A percentile compares a stretch with the other conserved stretches of the same genome.
phyloP scores from a whole-genome alignment of 129 eudicot genomes.

The Silybum marianum region DNA sequence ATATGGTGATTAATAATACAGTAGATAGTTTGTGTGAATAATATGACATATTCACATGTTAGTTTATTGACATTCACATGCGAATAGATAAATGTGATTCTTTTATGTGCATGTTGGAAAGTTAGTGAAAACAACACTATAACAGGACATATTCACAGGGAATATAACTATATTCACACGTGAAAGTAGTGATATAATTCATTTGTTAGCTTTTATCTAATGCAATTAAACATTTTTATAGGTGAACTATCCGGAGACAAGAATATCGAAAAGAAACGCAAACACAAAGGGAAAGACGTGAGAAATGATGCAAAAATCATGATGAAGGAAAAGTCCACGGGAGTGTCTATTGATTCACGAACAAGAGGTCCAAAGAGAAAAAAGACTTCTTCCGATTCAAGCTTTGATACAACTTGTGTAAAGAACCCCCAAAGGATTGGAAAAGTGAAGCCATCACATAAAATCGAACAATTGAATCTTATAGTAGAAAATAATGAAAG shows the following conservation, averaged over 20 bases:
- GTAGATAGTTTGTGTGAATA: not conserved
- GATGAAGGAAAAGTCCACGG: not conserved
- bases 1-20: not conserved
- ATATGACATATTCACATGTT: not conserved
- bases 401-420: not conserved
- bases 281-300: not conserved
- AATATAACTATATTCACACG: not conserved
- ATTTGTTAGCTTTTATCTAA: not conserved
- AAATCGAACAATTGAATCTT: not conserved
- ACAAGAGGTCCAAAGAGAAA: not conserved
- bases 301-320: not conserved
- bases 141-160: not conserved
- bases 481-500: not conserved
- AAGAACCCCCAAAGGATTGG: slow-evolving; percentile 3
- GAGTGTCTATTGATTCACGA: not conserved
- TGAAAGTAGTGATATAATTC: not conserved
- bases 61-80: not conserved
- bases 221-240: not conserved
- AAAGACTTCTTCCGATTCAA: not conserved
- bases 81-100: not conserved
- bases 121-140: not conserved
- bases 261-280: not conserved
- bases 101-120: not conserved
- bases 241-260: not conserved
- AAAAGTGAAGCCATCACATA: not conserved